Conservation (phyloP, 2,329 filamentous ascomycete species). For the Aspergillus transmontanensis region DNA sequence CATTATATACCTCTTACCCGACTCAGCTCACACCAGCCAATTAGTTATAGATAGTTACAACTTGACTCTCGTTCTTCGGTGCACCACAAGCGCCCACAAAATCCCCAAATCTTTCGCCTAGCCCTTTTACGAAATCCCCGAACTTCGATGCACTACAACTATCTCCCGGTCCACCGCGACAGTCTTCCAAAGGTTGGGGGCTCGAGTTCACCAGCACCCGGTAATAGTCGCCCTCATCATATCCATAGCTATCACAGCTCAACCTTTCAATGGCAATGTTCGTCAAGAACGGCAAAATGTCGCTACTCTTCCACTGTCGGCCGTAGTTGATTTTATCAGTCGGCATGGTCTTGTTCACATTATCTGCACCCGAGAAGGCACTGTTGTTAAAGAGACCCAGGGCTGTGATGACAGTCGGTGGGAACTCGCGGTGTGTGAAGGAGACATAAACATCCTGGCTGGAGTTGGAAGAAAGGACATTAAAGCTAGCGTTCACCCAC, state of each 20-base stretch:
- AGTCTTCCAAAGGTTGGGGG: conserved; percentile 52
- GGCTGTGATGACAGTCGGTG: conserved; percentile 67
- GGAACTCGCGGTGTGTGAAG: conserved; percentile 70
- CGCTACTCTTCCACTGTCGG: conserved; percentile 65
- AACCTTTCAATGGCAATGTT: conserved; percentile 69
- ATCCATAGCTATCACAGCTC: conserved; percentile 63
- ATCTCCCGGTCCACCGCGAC: conserved; percentile 53
- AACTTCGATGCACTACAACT: conserved; percentile 52
- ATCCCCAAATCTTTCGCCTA: conserved; percentile 34
- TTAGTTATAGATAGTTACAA: not conserved
- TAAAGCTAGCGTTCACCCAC: conserved; percentile 66
- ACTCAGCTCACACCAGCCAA: not conserved
- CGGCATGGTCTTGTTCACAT: conserved; percentile 67
- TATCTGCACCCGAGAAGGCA: conserved; percentile 53
- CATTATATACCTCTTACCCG: too few species aligned
- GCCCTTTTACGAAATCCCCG: conserved; percentile 43
- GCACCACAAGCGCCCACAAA: conserved; percentile 12
- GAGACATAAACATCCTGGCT: conserved; percentile 65
- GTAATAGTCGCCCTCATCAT: conserved; percentile 56
- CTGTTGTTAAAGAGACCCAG: conserved; percentile 73
- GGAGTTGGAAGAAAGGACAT: conserved; percentile 49
- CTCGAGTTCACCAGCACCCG: conserved; percentile 55
- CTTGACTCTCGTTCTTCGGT: not conserved
- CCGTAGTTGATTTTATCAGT: conserved; percentile 63
- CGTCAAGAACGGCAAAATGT: conserved; percentile 65